Base-by-base conservation (phyloP, 2,329 filamentous ascomycete species). In the Fusarium newnesense region DNA sequence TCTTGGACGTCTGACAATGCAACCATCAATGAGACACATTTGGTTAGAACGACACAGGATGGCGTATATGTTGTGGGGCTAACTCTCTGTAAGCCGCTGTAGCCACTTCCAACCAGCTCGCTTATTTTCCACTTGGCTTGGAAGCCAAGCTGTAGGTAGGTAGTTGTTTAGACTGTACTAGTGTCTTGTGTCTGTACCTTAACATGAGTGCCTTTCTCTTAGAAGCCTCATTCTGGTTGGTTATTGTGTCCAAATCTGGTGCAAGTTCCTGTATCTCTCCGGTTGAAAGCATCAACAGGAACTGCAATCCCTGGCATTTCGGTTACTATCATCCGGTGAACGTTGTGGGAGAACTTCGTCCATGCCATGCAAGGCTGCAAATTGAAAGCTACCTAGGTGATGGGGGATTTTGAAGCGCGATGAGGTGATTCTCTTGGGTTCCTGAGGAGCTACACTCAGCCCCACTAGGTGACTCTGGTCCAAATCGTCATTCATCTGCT, bases 1-100 rank as follows among this genome's bases (percentile, higher is more conserved):
- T 60, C 64, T 73, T 70, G 59, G 36, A 70, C 57, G 67, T 75
- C 72, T 77, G 66, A 76, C 72, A 71, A 60, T 76, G 72, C 72
- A 68, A 77, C 74, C 75, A 74, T 66, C 47, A 54, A 50, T 62
- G 64, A 75, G 72, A 73, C 66, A 70, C 50, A 47, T 50, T 70
- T 63, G 61, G 68, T 72, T 72, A 69, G 72, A 60, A 69, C 65
- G 26, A 57, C 46, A 58, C 52, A 64, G 50, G 57, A 58, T 60
- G 72, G 50, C 66, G 75, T 70, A 70, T 74, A 59, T 66, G 57
- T 66, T 72, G 44, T 65, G 59, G 67, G 56, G 47, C 59, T 60
- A 47, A 34, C 40, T 57, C 50, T 64, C 49, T 61, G 46, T 60
- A 56, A 77, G 74, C 70, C 70, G 71, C 73, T 75, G 73, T 69